Percentiles rank a stretch among this genome's conserved stretches.
Conservation (phyloP, 805 yeast genomes). For the Candida sithepensis region DNA sequence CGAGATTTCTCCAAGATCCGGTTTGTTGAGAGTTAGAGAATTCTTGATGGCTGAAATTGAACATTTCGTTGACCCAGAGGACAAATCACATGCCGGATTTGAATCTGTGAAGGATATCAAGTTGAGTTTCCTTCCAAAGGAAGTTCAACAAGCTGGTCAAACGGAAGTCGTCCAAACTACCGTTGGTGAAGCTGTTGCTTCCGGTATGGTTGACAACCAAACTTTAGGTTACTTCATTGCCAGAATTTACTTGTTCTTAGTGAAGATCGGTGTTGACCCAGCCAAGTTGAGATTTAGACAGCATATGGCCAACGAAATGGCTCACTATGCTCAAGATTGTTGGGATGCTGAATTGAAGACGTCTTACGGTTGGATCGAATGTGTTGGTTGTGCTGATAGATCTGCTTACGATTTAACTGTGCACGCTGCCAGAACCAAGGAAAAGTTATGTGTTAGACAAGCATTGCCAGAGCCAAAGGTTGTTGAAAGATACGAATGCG, state of each 20-base stretch:
- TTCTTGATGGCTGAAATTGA: conserved; percentile 99
- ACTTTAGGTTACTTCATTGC: conserved; percentile 97
- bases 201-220: conserved; percentile 91
- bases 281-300: conserved; percentile 90
- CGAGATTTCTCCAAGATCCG: conserved; percentile 98
- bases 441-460: conserved; percentile 91
- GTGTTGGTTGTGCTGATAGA: conserved; percentile 99
- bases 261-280: conserved; percentile 87
- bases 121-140: conserved; percentile 80
- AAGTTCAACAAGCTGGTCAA: conserved; percentile 81
- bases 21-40: conserved; percentile 96
- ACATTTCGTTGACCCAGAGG: conserved; percentile 92
- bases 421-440: conserved; percentile 92
- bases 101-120: conserved; percentile 67
- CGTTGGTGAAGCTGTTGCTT: conserved; percentile 85
- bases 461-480: conserved; percentile 78
- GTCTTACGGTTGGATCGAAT: conserved; percentile 98
- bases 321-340: conserved; percentile 98
- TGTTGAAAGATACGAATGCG: conserved; percentile 81
- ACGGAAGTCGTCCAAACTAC: conserved; percentile 62
- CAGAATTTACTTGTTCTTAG: conserved; percentile 81
- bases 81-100: conserved; percentile 82
- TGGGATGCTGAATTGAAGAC: conserved; percentile 98
- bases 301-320: conserved; percentile 99
- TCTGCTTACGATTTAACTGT: conserved; percentile 96